Base-by-base conservation (phyloP, 1,139 yeast species). In the Casaregolazyma lundiana region DNA sequence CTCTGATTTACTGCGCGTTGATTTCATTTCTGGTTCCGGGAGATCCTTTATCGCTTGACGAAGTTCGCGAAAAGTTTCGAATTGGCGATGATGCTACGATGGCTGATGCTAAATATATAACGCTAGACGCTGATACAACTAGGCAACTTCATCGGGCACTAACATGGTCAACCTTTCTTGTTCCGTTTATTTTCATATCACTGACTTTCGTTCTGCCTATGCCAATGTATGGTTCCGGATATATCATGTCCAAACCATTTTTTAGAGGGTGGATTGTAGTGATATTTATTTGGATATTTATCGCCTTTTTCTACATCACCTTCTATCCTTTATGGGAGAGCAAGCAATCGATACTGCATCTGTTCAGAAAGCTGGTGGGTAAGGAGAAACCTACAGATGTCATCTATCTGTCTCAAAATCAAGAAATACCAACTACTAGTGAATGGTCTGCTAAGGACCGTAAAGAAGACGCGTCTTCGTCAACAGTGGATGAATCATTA, bases 21-120 rank as follows among this genome's bases (percentile, higher is more conserved):
- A 37, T 37, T 6, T 11, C 40, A 21, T 15, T 37, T 11, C 21
- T 22, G 11, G 21, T 20, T 11, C 81, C 84, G 11, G 40, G 40
- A 4, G 75, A 84, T 60, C 87, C 81, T 57, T n/a, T n/a, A n/a
- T 84, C 87, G 64, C 87, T 46, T 16, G 48, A 45, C 9, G 35
- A 41, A 16, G 18, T 36, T 60, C 61, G 71, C 18, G 71, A 82
- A 63, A 75, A 74, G 57, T 58, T 49, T n/a, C 80, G 81, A 52
- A 67, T 70, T 35, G 72, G 83, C 54, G 88, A 80, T 45, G 86
- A 80, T 61, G 88, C 82, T 32, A 47, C 48, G 9, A 44, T 30
- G 8, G 43, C 35, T 8, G 38, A 48, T 8, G 50, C 32, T 7
- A 60, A 55, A 22, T 51, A 45, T 16, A 50, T 54, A 26, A 55